phyloP scores from a whole-genome alignment of 768 basidiomycete species.

The Chalciporus pseudorubinellus region DNA sequence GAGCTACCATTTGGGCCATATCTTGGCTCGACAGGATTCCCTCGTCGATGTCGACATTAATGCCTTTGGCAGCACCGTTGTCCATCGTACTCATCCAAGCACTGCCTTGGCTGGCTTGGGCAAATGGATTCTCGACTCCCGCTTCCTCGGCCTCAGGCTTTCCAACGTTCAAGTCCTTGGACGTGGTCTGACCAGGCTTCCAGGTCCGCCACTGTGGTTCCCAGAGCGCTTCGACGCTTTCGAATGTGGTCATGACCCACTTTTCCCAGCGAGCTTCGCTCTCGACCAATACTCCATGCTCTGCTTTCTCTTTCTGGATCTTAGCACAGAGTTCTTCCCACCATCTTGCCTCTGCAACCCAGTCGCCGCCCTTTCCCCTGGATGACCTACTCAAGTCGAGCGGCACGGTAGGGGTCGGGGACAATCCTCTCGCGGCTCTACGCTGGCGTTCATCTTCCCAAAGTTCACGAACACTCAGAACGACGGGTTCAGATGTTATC shows the following conservation, averaged over 20 bases:
- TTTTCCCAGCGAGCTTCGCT: slow-evolving; percentile 53
- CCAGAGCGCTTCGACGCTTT: slow-evolving; percentile 89
- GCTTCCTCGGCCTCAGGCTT: slow-evolving; percentile 14
- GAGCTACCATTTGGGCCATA: slow-evolving; percentile 27
- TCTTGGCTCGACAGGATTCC: slow-evolving; percentile 33
- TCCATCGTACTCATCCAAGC: slow-evolving; percentile 11
- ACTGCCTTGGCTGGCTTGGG: slow-evolving; percentile 14
- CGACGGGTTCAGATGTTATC: slow-evolving; percentile 65
- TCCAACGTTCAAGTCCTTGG: slow-evolving; percentile 17
- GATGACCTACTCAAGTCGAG: slow-evolving; percentile 63
- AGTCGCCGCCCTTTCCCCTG: slow-evolving; percentile 55
- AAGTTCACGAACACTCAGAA: slow-evolving; percentile 85
- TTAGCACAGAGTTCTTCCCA: slow-evolving; percentile 69
- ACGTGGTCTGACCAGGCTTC: slow-evolving; percentile 39
- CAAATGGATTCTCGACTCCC: slow-evolving; percentile 25
- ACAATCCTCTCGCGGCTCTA: slow-evolving; percentile 60
- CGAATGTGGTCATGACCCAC: slow-evolving; percentile 84
- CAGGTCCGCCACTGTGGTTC: slow-evolving; percentile 57
- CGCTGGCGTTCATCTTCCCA: slow-evolving; percentile 95
- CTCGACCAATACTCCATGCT: slow-evolving; percentile 24
- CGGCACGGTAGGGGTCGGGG: slow-evolving; percentile 72
- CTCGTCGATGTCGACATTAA: slow-evolving; percentile 32
- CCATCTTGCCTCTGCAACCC: slow-evolving; percentile 72
- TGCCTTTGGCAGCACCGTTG: slow-evolving; percentile 1
- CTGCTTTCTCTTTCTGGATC: slow-evolving; percentile 47